Percentiles rank a stretch among this genome's conserved stretches.
These are phyloP conservation scores for Solanum arcanum DNA, from an alignment of 257 asterid species.

Conservation along the genomic window DNA sequence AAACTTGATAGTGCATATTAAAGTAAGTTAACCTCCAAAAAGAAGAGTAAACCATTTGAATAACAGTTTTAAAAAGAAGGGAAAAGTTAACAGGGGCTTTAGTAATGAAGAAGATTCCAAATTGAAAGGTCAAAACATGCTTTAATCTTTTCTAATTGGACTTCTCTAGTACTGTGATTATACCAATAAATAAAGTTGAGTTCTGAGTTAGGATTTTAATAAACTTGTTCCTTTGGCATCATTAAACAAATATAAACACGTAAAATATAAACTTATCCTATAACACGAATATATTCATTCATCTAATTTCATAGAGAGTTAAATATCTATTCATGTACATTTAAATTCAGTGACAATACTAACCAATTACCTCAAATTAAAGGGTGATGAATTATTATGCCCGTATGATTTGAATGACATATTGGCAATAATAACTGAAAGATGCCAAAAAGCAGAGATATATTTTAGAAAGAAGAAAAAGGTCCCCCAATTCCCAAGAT, in stretches of 20 bases:
- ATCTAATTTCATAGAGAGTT: too few species aligned
- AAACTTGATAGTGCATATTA: background rate
- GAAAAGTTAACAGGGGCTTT: background rate
- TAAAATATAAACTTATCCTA: fast-evolving
- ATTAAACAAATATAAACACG: background rate
- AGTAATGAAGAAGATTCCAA: background rate
- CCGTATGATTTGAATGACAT: background rate
- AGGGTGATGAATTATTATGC: too few species aligned
- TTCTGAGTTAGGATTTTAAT: background rate
- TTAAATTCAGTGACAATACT: too few species aligned
- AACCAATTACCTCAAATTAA: too few species aligned
- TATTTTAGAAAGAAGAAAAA: background rate
- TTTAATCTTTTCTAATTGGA: background rate
- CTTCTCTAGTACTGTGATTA: background rate
- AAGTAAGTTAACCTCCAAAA: background rate
- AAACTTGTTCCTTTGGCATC: background rate
- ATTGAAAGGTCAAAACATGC: background rate
- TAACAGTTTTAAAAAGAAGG: background rate
- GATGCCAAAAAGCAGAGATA: background rate
- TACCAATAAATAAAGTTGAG: background rate
- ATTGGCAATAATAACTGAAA: background rate
- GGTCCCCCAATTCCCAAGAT: background rate
- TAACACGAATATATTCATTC: fast-evolving
- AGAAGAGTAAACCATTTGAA: background rate
- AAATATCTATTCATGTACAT: too few species aligned